Base-by-base conservation (phyloP, 2,329 filamentous ascomycete genomes). In the Dothideomycetes sp. region DNA sequence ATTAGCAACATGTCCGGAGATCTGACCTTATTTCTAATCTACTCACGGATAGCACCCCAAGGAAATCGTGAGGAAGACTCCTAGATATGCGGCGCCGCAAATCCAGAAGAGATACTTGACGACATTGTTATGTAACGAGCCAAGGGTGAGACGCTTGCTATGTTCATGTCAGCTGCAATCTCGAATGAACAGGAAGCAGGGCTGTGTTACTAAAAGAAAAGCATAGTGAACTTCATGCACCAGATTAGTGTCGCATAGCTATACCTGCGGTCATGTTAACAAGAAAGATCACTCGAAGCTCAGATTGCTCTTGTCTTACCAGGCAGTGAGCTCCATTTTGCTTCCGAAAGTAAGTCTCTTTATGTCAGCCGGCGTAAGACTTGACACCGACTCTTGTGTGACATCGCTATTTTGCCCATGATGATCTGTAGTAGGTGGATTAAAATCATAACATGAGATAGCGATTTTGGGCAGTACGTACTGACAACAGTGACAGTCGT, bases 301-400 rank as follows among this genome's bases (percentile, higher is more conserved):
- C 12, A 15, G 2, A 17, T 4, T 2, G 5, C 30, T 19, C 7
- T 31, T 32, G 29, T 27, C 34, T 5, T 63, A 66, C 63, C 63
- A 65, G 0, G 61, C 63, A 0, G 55, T 41, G 9, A 65, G 47
- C 35, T 66, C 49, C 4, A 62, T 47, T 15, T 61, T 62, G 0
- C 58, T 63, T 2, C 62, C 62, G n/a, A 48, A 40, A 0, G 40
- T 42, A 12, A 60, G 50, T 2, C 56, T 48, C 2, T 41, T 31
- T 3, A 61, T 48, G 5, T 65, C 56, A 0, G 39, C 33, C 0
- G 48, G 24, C 4, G 51, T 55, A 4, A 64, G 40, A 42, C 41
- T 39, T 7, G 37, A 37, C n/a, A 56, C 41, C 27, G 47, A 42
- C 14, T 37, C 41, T 11, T 38, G 31, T 1, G 40, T 47, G 24